Conservation (phyloP, 1,284 basidiomycete genomes). For the Wallemia mellicola region DNA sequence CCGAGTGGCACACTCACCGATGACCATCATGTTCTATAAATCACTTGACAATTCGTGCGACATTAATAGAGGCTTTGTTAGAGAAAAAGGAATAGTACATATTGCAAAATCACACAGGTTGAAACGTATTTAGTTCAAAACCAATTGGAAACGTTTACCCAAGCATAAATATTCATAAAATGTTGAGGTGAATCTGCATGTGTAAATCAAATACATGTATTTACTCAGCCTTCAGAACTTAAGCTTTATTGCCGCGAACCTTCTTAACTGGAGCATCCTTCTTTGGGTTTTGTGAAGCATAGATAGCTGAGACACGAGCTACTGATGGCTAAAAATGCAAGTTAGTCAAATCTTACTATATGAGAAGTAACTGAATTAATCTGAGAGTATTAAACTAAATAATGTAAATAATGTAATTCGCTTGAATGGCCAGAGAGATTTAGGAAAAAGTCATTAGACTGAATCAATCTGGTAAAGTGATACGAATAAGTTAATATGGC, state of each 20-base stretch:
- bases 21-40: too few relatives aligned
- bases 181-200: background rate
- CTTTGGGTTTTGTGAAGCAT: background rate
- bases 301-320: background rate
- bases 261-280: background rate
- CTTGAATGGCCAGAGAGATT: conserved; percentile 1
- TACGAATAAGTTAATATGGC: background rate
- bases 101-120: too few relatives aligned
- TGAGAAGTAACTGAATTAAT: background rate
- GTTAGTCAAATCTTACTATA: too few relatives aligned
- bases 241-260: background rate
- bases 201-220: background rate
- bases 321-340: background rate
- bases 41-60: too few relatives aligned
- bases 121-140: too few relatives aligned
- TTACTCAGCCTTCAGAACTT: background rate
- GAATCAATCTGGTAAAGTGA: background rate
- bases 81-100: too few relatives aligned
- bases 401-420: background rate
- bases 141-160: background rate
- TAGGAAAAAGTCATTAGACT: background rate
- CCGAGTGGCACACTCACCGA: too few relatives aligned
- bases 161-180: background rate
- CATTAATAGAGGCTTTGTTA: too few relatives aligned
- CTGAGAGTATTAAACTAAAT: background rate